Percentiles rank a stretch among this genome's conserved stretches.
Conservation (phyloP, 2,329 filamentous ascomycete genomes). For the Anthostomella pinea region DNA sequence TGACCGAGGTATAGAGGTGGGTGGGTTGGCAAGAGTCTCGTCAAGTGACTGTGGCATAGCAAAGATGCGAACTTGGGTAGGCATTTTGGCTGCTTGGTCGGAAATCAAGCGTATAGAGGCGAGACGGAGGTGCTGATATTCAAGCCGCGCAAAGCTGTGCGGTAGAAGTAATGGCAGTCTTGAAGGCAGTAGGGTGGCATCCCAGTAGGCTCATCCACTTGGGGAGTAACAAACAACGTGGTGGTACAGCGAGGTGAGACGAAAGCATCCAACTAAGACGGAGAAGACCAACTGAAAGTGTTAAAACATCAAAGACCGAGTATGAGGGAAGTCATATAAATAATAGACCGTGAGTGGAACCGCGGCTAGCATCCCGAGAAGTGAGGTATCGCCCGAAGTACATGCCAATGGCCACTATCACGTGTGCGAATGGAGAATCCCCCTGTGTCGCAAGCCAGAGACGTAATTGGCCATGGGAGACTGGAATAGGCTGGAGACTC, state of each 20-base stretch:
- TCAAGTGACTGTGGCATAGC: conserved; percentile 70
- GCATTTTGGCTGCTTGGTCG: conserved; percentile 51
- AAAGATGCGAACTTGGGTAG: conserved; percentile 67
- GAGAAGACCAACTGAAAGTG: conserved; percentile 1
- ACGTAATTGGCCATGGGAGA: conserved; percentile 27
- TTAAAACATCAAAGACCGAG: not conserved
- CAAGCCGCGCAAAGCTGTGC: conserved; percentile 81
- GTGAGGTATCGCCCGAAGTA: conserved; percentile 13
- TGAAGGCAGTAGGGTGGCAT: conserved; percentile 82
- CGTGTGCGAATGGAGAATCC: conserved; percentile 28
- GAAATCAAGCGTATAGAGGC: conserved; percentile 65
- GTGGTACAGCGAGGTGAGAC: conserved; percentile 7
- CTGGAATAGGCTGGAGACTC: conserved; percentile 22
- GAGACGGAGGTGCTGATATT: conserved; percentile 78
- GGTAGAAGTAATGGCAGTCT: conserved; percentile 92
- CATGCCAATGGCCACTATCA: conserved; percentile 24
- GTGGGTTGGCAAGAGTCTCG: conserved; percentile 56
- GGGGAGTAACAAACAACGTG: conserved; percentile 13
- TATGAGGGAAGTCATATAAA: conserved; percentile 9
- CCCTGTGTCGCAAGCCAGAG: conserved; percentile 17
- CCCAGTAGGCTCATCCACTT: conserved; percentile 40
- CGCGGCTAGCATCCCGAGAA: conserved; percentile 19
- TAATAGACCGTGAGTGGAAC: conserved; percentile 23
- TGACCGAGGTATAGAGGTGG: conserved; percentile 39
- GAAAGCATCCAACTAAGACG: conserved; percentile 5